Evolutionary conservation across 1,284 basidiomycete genomes (phyloP), one percentile per base, ranked within the genome.

Genomic region (Farysia itapuensis): DNA sequence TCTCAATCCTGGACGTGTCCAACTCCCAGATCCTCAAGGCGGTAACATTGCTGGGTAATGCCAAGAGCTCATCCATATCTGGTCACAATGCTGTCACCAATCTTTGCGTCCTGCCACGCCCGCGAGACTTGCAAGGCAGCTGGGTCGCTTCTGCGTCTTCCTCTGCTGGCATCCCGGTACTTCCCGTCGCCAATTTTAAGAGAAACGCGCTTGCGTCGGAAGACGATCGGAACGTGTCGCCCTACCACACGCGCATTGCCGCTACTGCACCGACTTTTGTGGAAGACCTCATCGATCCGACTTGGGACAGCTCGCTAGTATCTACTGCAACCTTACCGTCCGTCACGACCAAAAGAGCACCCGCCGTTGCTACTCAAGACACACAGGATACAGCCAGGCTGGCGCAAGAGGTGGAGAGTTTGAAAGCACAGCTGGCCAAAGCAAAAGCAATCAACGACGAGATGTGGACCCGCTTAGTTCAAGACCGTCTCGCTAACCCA

Each of bases 21-120:
- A 94, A 93, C 1, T 89, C 93, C 67, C 92, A 97, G 74, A 84
- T 86, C 23, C 80, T 94, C 21, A 86, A 90, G 25, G 87, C 86
- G 14, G 84, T 95, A 59, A 46, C 64, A 12, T 37, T 60, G 22
- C 46, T 60, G 2, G 57, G 51, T n/a, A 64, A 59, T 4, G 47
- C 54, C 19, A 54, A 52, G 14, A 35, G 44, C 3, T 46, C 48
- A 6, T 50, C 63, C 1, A 46, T 64, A 24, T 51, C 53, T 0
- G 50, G 49, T n/a, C 41, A 45, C 34, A 66, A 67, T 23, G 63
- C 68, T 1, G 68, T 70, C 22, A 65, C 67, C 6, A 65, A 60
- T n/a, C 36, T 70, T 18, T 11, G 37, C 21, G 38, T 50, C 12
- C 33, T 67, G 1, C 39, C 41, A 13, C 63, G 64, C 21, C 67